Evolutionary conservation across 345 rosid species (phyloP).

Genomic region (Boechera stricta): DNA sequence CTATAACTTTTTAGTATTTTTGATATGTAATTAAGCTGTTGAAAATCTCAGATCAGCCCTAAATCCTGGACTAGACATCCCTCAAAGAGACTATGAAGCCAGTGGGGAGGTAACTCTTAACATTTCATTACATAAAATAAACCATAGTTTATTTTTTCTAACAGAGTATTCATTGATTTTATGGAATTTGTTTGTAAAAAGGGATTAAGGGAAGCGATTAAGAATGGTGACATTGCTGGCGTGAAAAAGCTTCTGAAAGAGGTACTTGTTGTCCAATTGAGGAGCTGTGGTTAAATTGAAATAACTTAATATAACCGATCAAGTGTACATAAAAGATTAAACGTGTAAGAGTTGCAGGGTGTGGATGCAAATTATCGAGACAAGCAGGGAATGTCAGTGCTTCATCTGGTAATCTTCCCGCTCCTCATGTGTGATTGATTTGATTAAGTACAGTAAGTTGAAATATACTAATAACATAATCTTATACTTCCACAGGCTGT

Average conservation of each 20-base stretch:
- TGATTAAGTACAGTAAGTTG: neutral
- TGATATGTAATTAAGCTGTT: constrained; percentile 31
- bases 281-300: neutral
- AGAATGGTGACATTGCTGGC: constrained; percentile 80
- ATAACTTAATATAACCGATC: too few species aligned
- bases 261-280: constrained; percentile 50
- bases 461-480: constrained; percentile 12
- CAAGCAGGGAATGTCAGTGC: constrained; percentile 89
- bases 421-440: constrained; percentile 5
- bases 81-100: constrained; percentile 75
- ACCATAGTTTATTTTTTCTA: neutral
- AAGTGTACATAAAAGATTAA: constrained; percentile 18
- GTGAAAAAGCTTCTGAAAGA: constrained; percentile 78
- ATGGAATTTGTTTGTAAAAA: constrained; percentile 38
- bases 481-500: constrained; percentile 59
- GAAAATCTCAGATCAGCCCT: constrained; percentile 59
- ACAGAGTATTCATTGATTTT: neutral
- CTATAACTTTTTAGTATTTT: constrained; percentile 9
- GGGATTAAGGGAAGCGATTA: constrained; percentile 98
- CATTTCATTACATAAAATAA: neutral
- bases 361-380: constrained; percentile 91
- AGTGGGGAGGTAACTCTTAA: constrained; percentile 76
- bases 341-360: constrained; percentile 56
- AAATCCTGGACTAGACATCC: constrained; percentile 60
- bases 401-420: constrained; percentile 68